Evolutionary conservation across 805 yeast species (phyloP), one percentile per base, ranked within the genome.

Genomic region (Pichia exigua): DNA sequence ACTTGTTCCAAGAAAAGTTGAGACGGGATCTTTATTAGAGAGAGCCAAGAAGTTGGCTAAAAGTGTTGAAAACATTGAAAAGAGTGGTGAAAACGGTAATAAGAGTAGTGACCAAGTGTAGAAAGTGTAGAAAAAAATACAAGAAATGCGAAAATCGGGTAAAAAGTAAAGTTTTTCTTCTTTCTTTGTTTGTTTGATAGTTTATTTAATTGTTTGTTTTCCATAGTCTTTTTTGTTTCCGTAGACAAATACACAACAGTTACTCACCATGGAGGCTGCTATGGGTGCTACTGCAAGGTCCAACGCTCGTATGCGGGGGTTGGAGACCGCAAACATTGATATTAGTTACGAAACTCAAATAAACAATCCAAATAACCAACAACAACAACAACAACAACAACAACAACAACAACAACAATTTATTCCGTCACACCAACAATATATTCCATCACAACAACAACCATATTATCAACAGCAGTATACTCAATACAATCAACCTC

Each of bases 321-420:
- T 42, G 32, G 44, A 26, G 13, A 8, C 71, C 12, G 81, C 78
- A 0, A 65, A 60, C 53, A 75, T 78, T 30, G 80, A 77, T 53
- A 65, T 77, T 15, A 54, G 71, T 17, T 57, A 73, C 17, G 81
- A 77, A 55, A 61, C 61, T 0, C 76, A 76, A 4, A 51, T 68
- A 9, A 52, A 51, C 10, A 54, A 15, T 48, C 49, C 30, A 54
- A 42, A 22, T 57, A 60, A 54, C 27, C 35, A 30, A 30, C 59
- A 51, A 42, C 59, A 52, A 42, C 58, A 49, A 18, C 55, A 44
- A 13, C 59, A 54, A 38, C 48, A 44, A 24, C 55, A 52, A 22
- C 57, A 60, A 54, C 27, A 12, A 13, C 17, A 13, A 13, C 35
- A 11, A 30, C 59, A 51, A 42, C 59, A 52, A 42, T 58, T 49